Percentiles rank a stretch among this genome's conserved stretches.
Evolutionary conservation across 768 basidiomycete genomes (phyloP).

Genomic region (Auriscalpium orientale): DNA sequence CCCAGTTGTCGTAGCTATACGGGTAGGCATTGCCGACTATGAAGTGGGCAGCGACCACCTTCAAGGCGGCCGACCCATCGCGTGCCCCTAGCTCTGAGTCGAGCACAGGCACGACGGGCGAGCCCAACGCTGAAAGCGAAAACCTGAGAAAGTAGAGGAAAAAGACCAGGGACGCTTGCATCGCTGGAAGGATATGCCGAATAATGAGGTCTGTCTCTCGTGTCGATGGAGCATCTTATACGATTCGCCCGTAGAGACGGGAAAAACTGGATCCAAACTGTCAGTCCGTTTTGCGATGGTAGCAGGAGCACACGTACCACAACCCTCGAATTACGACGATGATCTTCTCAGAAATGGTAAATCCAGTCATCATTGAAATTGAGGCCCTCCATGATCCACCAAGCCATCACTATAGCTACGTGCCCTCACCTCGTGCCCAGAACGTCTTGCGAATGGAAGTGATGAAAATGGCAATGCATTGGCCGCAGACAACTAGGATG

Average conservation of each 20-base stretch:
- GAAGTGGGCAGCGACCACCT: conserved; percentile 22
- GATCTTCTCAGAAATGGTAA: background rate
- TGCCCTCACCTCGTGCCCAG: background rate
- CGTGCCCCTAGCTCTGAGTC: background rate
- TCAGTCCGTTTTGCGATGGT: background rate
- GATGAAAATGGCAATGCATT: background rate
- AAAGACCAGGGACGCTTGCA: background rate
- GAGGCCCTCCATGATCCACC: background rate
- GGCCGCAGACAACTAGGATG: background rate
- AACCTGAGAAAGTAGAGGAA: background rate
- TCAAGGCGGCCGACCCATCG: background rate
- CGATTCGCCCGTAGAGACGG: background rate
- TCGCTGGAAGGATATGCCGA: background rate
- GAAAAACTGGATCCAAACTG: background rate
- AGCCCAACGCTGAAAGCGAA: background rate
- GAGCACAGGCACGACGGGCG: background rate
- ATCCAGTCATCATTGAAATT: background rate
- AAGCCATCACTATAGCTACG: background rate
- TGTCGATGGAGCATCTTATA: background rate
- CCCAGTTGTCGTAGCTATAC: conserved; percentile 37
- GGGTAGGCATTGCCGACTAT: conserved; percentile 61
- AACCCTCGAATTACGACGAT: no score
- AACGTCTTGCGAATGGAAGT: background rate
- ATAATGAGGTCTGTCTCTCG: no score
- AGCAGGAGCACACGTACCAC: no score